A percentile compares a stretch with the other conserved stretches of the same genome.
Evolutionary conservation across 2,329 filamentous ascomycete genomes (phyloP).

Genomic region (Pseudogymnoascus sp.): DNA sequence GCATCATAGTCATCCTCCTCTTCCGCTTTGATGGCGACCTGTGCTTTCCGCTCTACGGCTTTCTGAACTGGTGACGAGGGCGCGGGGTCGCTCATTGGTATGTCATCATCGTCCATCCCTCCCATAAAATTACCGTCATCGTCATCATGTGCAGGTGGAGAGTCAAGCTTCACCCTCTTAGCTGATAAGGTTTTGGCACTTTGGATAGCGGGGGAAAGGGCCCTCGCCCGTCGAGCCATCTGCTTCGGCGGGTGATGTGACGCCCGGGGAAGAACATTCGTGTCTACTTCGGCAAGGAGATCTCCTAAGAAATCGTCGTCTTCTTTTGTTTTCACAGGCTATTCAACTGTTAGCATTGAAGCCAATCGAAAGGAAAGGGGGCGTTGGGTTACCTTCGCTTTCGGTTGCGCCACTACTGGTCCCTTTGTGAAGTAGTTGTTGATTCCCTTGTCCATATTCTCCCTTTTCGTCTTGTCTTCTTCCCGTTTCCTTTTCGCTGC

Average conservation of each 20-base stretch:
- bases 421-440: constrained; percentile 90
- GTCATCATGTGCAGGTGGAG: constrained; percentile 37
- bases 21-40: constrained; percentile 48
- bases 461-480: constrained; percentile 74
- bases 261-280: constrained; percentile 52
- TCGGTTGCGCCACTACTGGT: constrained; percentile 55
- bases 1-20: constrained; percentile 70
- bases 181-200: constrained; percentile 40
- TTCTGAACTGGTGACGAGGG: constrained; percentile 83
- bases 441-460: constrained; percentile 85
- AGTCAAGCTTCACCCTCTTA: constrained; percentile 50
- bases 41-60: constrained; percentile 63
- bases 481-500: constrained; percentile 79
- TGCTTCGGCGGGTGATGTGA: constrained; percentile 56
- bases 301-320: constrained; percentile 82
- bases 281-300: constrained; percentile 80
- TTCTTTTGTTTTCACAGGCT: constrained; percentile 73
- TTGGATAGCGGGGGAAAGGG: constrained; percentile 63
- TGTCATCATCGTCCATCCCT: constrained; percentile 53
- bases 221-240: constrained; percentile 69
- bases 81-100: constrained; percentile 78
- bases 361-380: constrained; percentile 13
- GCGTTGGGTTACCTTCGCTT: constrained; percentile 61
- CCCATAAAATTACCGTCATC: constrained; percentile 48
- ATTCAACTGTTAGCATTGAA: constrained; percentile 20